A percentile compares a stretch with the other conserved stretches of the same genome.
Evolutionary conservation across 768 basidiomycete species (phyloP).

Genomic region (Rubroboletus pulcherrimus): DNA sequence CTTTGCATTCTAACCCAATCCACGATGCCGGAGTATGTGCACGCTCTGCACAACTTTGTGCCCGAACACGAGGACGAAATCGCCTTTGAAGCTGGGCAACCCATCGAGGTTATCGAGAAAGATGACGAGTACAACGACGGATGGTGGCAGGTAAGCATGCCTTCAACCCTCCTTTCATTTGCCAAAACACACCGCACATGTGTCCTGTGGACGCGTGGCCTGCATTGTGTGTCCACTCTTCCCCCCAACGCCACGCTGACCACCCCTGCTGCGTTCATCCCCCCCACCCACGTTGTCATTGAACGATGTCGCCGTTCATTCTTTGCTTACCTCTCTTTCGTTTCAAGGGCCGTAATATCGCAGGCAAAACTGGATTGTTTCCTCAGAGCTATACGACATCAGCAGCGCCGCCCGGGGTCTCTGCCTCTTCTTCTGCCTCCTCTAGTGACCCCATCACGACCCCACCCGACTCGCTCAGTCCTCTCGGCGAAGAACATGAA

Average conservation of each 20-base stretch:
- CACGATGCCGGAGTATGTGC: slow-evolving; percentile 78
- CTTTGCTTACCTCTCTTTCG: slow-evolving; percentile 21
- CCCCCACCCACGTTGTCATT: slow-evolving; percentile 15
- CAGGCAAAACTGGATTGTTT: slow-evolving; percentile 86
- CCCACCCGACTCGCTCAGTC: slow-evolving; percentile 34
- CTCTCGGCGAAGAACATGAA: slow-evolving; percentile 48
- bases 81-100: slow-evolving; percentile 76
- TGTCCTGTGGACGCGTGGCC: slow-evolving; percentile 6
- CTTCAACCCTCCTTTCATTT: slow-evolving; percentile 4
- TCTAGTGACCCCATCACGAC: slow-evolving; percentile 21
- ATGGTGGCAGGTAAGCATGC: slow-evolving; percentile 77
- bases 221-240: background rate
- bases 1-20: background rate
- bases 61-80: slow-evolving; percentile 97
- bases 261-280: slow-evolving; percentile 3
- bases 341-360: slow-evolving; percentile 72
- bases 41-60: slow-evolving; percentile 80
- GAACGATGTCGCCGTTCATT: slow-evolving; percentile 24
- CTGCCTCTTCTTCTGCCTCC: slow-evolving; percentile 28
- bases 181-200: slow-evolving; percentile 4
- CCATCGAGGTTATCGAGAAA: slow-evolving; percentile 86
- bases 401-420: slow-evolving; percentile 39
- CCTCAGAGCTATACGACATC: slow-evolving; percentile 84
- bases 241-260: slow-evolving; percentile 4
- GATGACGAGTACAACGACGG: slow-evolving; percentile 93